Base-by-base conservation (phyloP, 345 rosid species). In the Lepidium didymum region DNA sequence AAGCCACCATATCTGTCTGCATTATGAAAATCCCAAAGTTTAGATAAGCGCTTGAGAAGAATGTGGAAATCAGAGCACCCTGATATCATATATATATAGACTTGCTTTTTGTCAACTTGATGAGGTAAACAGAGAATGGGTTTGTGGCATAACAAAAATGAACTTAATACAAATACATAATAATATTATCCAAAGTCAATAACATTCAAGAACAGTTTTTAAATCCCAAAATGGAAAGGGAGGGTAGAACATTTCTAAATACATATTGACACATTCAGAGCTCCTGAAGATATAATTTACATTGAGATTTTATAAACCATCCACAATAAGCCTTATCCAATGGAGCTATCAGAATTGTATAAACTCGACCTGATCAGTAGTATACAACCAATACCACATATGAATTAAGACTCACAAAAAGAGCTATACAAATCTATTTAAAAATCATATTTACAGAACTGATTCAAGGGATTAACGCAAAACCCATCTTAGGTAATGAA, bases 1-100 rank as follows among this genome's bases (percentile, higher is more conserved):
- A 92, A 18, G 91, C 91, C 75, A 92, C 97, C 98, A 92, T 92
- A 71, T 66, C 83, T 72, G 78, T 67, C 56, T 79, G 31, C 59
- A 72, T 15, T 16, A 12, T 59, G 56, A 64, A 47, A 14, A 73
- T 19, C 3, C 10, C 41, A 40, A 73, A 51, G 33, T 42, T 56
- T 13, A 10, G 35, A 42, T 53, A 36, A 38, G 70, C 62, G 49
- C 64, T 72, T 76, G 46, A 61, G 46, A 64, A 64, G 59, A 56
- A 62, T 49, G 66, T 59, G 25, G 55, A 58, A 31, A 70, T 18
- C 16, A 47, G 47, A 40, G 21, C 64, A 56, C 34, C 61, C 5
- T 56, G 47, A 47, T 41, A 63, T 13, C 75, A 62, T 65, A 50
- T 73, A 75, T 75, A 62, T 63, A 75, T 23, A 69, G 75, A 69